Conservation (phyloP, 1,139 yeast species). For the Kluyveromyces sp. region DNA sequence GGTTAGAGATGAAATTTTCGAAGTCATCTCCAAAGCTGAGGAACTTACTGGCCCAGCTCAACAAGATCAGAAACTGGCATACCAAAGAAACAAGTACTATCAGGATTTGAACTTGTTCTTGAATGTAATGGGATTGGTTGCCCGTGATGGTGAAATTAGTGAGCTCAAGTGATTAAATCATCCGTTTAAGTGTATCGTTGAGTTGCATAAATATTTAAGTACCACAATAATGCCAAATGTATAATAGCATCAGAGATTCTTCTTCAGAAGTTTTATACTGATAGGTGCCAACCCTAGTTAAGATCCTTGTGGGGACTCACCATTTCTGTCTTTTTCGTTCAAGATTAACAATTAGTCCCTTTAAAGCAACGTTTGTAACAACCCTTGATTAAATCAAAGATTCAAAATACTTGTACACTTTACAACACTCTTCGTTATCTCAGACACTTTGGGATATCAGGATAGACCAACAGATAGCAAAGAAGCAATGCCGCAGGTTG, state of each 20-base stretch:
- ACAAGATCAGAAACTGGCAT: conserved; percentile 40
- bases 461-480: no score
- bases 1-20: conserved; percentile 88
- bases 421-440: no score
- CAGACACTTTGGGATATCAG: no score
- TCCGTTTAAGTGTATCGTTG: background rate
- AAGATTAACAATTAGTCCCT: no score
- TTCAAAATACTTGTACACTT: no score
- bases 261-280: background rate
- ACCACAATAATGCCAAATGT: background rate
- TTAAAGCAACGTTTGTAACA: no score
- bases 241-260: background rate
- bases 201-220: background rate
- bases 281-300: no score
- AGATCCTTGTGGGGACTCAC: no score
- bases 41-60: conserved; percentile 39
- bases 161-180: conserved; percentile 31
- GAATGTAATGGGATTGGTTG: conserved; percentile 94
- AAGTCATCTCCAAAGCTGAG: conserved; percentile 79
- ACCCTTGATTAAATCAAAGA: no score
- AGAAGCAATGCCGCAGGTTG: background rate
- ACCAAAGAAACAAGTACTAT: conserved; percentile 57
- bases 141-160: conserved; percentile 50
- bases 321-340: no score
- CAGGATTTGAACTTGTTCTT: conserved; percentile 84